Evolutionary conservation across 495 filamentous ascomycete species (phyloP), one percentile per base, ranked within the genome.

Genomic region (Hypoxylon fuscum): DNA sequence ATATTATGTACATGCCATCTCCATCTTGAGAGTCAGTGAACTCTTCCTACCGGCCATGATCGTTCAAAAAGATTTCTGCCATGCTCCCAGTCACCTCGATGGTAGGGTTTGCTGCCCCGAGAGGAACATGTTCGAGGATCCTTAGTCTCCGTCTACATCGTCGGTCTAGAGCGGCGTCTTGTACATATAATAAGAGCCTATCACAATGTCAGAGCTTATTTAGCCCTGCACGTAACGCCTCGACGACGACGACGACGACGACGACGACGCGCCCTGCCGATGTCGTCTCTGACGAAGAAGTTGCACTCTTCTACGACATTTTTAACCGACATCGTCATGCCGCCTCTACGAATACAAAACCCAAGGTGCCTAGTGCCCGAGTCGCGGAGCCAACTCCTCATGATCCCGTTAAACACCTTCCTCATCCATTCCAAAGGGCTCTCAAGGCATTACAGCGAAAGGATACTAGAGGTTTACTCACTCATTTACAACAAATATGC

Each of bases 401-500:
- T 40, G 62, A 25, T 6, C 27, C 25, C 5, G 15, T 22, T 29
- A 10, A 35, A 42, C 27, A 21, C 3, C 18, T 53, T 12, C 37
- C 45, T 14, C 15, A 35, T 12, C 52, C 59, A 14, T 59, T 72
- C 12, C 44, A 22, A 21, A 61, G n/a, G 31, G 51, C 52, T 43
- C 48, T 72, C 21, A 18, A 42, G 44, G 62, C 69, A 11, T 11
- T 72, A 25, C 62, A 31, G 32, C 40, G 14, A 18, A 40, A 63
- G 14, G 69, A 72, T n/a, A 61, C 55, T 15, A 59, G 60, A 10
- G 50, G 25, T n/a, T 21, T 67, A 20, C 42, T 72, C 35, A 59
- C 50, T 15, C 32, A 51, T 25, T 37, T 72, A 14, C 3, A 25
- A 9, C 29, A 32, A 23, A 60, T 72, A 38, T 20, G 35, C 17